Percentiles rank a stretch among this genome's conserved stretches.
Evolutionary conservation across 345 rosid genomes (phyloP).

Genomic region (Boechera divaricarpa): DNA sequence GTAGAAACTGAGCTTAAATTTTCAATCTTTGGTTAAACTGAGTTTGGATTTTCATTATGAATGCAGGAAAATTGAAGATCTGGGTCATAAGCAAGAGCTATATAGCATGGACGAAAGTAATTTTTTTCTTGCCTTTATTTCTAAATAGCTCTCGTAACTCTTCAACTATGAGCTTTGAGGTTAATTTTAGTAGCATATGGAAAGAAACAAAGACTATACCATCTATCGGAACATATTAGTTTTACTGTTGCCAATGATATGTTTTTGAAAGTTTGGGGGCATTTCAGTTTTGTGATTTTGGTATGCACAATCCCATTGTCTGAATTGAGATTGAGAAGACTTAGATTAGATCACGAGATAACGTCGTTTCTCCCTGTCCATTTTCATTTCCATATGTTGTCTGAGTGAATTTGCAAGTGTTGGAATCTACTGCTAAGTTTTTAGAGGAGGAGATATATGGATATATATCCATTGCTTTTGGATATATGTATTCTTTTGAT

Average conservation of each 20-base stretch:
- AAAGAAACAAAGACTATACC: background rate
- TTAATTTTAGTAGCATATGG: background rate
- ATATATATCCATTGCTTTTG: background rate
- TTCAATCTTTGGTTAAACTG: background rate
- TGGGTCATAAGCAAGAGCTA: conserved; percentile 18
- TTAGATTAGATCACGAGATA: background rate
- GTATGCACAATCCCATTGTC: background rate
- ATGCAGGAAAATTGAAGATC: conserved; percentile 38
- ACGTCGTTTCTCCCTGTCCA: background rate
- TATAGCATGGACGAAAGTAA: conserved; percentile 42
- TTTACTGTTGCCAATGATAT: background rate
- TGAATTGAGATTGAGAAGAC: background rate
- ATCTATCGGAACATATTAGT: background rate
- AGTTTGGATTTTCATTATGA: background rate
- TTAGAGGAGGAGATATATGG: background rate
- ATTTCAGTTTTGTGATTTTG: conserved; percentile 10
- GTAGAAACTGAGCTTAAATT: background rate
- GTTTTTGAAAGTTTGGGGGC: background rate
- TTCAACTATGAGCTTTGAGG: background rate
- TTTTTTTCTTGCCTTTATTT: background rate
- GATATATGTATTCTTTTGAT: no score
- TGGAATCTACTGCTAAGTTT: background rate
- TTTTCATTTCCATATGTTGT: background rate
- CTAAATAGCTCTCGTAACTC: background rate
- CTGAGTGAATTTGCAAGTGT: background rate